Conservation (phyloP, 192 early-diverging fungal species). For the Geranomyces michiganensis region DNA sequence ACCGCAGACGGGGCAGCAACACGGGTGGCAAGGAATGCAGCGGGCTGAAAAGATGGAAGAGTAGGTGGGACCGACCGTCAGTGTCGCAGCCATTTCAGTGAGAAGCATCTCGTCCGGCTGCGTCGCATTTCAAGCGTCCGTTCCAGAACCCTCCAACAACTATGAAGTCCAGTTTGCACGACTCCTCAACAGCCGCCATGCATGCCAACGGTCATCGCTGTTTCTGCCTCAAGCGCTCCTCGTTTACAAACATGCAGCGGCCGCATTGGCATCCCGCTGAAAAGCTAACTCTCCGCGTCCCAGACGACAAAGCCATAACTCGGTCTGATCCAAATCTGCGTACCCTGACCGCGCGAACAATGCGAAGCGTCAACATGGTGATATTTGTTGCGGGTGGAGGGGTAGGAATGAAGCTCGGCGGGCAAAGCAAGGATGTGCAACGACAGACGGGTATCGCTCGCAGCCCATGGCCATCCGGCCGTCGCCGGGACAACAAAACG, state of each 20-base stretch:
- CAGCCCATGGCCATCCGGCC: too few species aligned
- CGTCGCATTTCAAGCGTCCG: neutral
- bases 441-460: too few species aligned
- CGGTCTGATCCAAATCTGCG: neutral
- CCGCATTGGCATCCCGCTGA: neutral
- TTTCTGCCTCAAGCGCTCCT: too few species aligned
- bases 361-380: neutral
- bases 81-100: neutral
- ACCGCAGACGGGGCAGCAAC: slow-evolving; percentile 23
- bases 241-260: neutral
- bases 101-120: neutral
- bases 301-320: neutral
- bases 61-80: neutral
- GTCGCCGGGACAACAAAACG: too few species aligned
- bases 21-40: neutral
- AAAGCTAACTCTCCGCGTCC: neutral
- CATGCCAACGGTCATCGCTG: too few species aligned
- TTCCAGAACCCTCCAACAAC: too few species aligned
- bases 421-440: too few species aligned
- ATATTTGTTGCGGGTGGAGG: neutral
- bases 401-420: too few species aligned
- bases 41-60: neutral
- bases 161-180: too few species aligned
- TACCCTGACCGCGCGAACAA: slow-evolving; percentile 2
- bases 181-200: too few species aligned